Conservation (phyloP, 1,284 basidiomycete genomes). For the Microbotryum scabiosae region DNA sequence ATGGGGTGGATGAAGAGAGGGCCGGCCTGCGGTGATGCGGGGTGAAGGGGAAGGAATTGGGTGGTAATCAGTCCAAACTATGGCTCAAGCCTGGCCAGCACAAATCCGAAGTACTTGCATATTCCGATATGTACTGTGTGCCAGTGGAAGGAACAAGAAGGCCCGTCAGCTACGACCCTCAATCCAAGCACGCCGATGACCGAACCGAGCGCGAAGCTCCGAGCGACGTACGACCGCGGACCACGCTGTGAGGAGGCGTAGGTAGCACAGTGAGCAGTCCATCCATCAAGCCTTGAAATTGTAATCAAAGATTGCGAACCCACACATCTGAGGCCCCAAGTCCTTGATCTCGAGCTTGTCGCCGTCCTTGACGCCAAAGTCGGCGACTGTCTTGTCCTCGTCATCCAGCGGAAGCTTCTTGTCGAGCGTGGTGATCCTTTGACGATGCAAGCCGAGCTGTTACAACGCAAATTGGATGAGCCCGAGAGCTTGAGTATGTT, state of each 20-base stretch:
- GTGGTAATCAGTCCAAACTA: neutral
- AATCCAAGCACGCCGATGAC: slow-evolving; percentile 1
- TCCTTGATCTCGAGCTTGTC: slow-evolving; percentile 70
- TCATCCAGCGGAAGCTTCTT: slow-evolving; percentile 57
- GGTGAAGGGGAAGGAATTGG: neutral
- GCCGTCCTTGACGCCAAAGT: slow-evolving; percentile 52
- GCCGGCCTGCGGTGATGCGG: slow-evolving; percentile 53
- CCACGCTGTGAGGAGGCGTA: slow-evolving; percentile 47
- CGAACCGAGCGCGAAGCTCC: neutral
- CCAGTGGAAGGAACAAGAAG: too few species aligned
- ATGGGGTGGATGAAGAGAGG: slow-evolving; percentile 87
- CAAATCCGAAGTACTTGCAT: slow-evolving; percentile 47
- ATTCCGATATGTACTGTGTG: slow-evolving; percentile 77
- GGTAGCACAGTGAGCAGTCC: neutral
- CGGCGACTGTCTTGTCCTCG: slow-evolving; percentile 50
- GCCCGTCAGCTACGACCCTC: neutral
- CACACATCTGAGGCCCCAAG: slow-evolving; percentile 69
- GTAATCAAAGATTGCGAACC: slow-evolving; percentile 2
- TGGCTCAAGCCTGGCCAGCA: neutral
- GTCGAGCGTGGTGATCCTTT: slow-evolving; percentile 59
- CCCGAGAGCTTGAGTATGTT: too few species aligned
- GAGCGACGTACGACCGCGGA: slow-evolving; percentile 50
- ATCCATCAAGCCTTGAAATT: neutral
- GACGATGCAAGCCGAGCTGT: slow-evolving; percentile 36
- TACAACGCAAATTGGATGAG: neutral